phyloP scores from a whole-genome alignment of 2,329 filamentous ascomycete genomes.

The Aspergillus ibericus region DNA sequence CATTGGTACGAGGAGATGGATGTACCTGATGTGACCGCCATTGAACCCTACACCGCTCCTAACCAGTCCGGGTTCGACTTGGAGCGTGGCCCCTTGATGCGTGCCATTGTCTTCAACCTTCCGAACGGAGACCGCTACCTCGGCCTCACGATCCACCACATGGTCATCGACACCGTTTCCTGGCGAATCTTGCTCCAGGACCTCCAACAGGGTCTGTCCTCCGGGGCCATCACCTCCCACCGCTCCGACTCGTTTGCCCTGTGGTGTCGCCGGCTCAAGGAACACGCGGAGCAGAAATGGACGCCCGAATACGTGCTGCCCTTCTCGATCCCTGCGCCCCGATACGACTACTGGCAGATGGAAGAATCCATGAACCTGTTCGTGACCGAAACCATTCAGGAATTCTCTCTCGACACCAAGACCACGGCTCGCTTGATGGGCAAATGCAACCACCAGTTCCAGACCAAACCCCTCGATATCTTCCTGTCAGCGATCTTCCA shows the following conservation, averaged over 20 bases:
- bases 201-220: constrained; percentile 31
- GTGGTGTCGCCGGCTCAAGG: constrained; percentile 33
- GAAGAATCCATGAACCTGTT: constrained; percentile 58
- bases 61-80: neutral
- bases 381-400: constrained; percentile 21
- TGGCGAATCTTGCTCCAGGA: constrained; percentile 16
- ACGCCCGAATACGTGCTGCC: neutral
- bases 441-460: constrained; percentile 6
- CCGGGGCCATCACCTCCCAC: constrained; percentile 45
- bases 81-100: neutral
- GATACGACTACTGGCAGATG: neutral
- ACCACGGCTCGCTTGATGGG: constrained; percentile 10
- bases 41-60: neutral
- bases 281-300: constrained; percentile 41
- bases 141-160: constrained; percentile 10
- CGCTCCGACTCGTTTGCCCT: constrained; percentile 5
- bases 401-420: neutral
- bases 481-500: constrained; percentile 19
- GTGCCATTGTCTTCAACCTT: constrained; percentile 1
- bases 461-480: constrained; percentile 23
- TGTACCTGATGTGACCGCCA: neutral
- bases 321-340: neutral
- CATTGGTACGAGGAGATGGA: neutral
- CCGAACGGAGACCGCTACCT: neutral
- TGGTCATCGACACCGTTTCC: constrained; percentile 17